Percentiles rank a stretch among this genome's conserved stretches.
phyloP scores from a whole-genome alignment of 192 early-diverging fungal genomes.

The Coemansia sp. region DNA sequence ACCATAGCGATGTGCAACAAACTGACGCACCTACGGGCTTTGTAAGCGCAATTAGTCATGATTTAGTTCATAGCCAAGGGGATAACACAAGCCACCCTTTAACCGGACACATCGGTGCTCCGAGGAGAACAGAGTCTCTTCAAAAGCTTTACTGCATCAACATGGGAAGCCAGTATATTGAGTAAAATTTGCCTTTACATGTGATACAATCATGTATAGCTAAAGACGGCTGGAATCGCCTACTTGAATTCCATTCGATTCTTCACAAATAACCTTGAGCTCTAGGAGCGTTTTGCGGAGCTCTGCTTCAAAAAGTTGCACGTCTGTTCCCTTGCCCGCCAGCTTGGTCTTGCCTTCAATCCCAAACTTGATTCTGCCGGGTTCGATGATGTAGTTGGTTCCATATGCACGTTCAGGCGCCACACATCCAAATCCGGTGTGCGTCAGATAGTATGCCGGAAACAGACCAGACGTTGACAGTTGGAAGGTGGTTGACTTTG shows the following conservation, averaged over 20 bases:
- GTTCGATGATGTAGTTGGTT: constrained; percentile 81
- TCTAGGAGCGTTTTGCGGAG: constrained; percentile 28
- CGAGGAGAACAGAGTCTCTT: too few relatives aligned
- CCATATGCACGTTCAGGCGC: constrained; percentile 79
- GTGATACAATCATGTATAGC: too few relatives aligned
- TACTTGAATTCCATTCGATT: too few relatives aligned
- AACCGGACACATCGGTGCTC: too few relatives aligned
- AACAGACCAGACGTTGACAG: constrained; percentile 80
- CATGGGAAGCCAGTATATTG: too few relatives aligned
- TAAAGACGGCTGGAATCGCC: constrained; percentile 21
- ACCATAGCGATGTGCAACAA: too few relatives aligned
- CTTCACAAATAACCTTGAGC: constrained; percentile 22
- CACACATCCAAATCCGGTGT: constrained; percentile 87
- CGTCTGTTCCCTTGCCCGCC: constrained; percentile 32
- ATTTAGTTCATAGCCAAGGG: too few relatives aligned
- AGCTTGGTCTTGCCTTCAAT: constrained; percentile 69
- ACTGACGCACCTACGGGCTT: too few relatives aligned
- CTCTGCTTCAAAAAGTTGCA: constrained; percentile 18
- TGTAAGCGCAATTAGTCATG: too few relatives aligned
- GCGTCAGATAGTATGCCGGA: constrained; percentile 67
- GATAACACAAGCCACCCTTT: too few relatives aligned
- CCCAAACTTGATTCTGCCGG: constrained; percentile 72
- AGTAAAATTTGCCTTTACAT: too few relatives aligned
- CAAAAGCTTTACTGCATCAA: too few relatives aligned
- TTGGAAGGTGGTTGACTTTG: constrained; percentile 67